Evolutionary conservation across 208 protist species (phyloP), one percentile per base, ranked within the genome.

Genomic region (Wallacemonas sp.): DNA sequence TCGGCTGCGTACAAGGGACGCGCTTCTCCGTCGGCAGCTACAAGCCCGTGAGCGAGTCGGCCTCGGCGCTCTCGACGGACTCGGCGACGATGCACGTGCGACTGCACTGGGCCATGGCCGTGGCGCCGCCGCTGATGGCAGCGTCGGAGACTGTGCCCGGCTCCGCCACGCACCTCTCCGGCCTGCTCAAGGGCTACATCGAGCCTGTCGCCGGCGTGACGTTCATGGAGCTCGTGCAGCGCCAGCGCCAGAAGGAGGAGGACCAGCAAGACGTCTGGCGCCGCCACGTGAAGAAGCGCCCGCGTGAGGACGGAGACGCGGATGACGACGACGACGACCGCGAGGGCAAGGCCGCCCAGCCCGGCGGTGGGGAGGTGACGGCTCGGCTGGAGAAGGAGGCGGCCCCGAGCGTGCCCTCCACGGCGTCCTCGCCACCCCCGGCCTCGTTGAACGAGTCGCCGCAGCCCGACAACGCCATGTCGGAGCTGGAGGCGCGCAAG

Each of bases 81-180:
- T 36, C 61, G 23, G 25, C 59, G 18, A 87, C 70, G 11, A 80
- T 84, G 71, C 75, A 77, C 5, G 74, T 88, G 16, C 85, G 89
- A 8, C 70, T 94, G 50, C 89, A 67, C 16, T 94, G 87, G 72
- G 57, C 66, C 11, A 54, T 90, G 28, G 75, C 76, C 22, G 77
- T 82, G 8, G 78, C 70, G 59, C 83, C 81, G 16, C 38, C 71
- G 23, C 67, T 86, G 57, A 62, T 41, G 11, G 54, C 65, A 28
- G 11, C 46, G 11, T 36, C 8, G 32, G n/a, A 3, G 18, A 55
- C 25, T 3, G 18, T 31, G 28, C 16, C 38, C 28, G 45, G 69
- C 52, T 14, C 10, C 5, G 69, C 50, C 16, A 39, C 52, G 11
- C 61, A 74, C 50, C 39, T 57, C 14, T 39, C 54, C 18, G 61